A percentile compares a stretch with the other conserved stretches of the same genome.
phyloP scores from a whole-genome alignment of 225 moss, liverwort and hornwort genomes.

The Anthoceros angustus region DNA sequence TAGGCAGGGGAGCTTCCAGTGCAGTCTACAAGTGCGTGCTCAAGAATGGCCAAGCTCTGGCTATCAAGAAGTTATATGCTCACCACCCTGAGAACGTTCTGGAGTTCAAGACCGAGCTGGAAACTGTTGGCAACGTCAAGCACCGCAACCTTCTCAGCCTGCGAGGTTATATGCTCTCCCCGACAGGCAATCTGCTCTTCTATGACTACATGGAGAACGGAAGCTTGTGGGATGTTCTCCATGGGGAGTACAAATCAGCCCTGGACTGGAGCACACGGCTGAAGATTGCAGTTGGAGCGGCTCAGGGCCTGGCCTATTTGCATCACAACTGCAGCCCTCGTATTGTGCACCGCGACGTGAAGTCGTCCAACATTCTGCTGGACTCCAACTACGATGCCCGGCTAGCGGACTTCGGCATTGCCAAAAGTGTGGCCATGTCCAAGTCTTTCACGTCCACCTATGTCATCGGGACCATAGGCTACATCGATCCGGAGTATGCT shows the following conservation, averaged over 20 bases:
- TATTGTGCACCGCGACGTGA: slow-evolving; percentile 83
- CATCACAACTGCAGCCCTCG: slow-evolving; percentile 84
- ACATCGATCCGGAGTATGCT: slow-evolving; percentile 93
- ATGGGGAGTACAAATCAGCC: slow-evolving; percentile 18
- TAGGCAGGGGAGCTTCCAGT: slow-evolving; percentile 74
- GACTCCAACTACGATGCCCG: slow-evolving; percentile 68
- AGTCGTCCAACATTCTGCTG: slow-evolving; percentile 70
- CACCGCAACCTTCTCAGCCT: slow-evolving; percentile 77
- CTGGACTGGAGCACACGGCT: slow-evolving; percentile 71
- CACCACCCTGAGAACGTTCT: slow-evolving; percentile 59
- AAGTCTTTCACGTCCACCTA: slow-evolving; percentile 73
- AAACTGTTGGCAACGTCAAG: slow-evolving; percentile 73
- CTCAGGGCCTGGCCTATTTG: slow-evolving; percentile 81
- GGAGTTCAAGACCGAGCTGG: slow-evolving; percentile 75
- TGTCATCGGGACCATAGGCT: slow-evolving; percentile 82
- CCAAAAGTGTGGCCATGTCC: slow-evolving; percentile 62
- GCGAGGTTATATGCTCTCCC: slow-evolving; percentile 68
- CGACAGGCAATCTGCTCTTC: slow-evolving; percentile 74
- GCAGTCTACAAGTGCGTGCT: slow-evolving; percentile 70
- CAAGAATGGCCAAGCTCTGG: slow-evolving; percentile 72
- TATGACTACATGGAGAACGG: slow-evolving; percentile 95
- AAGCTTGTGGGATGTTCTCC: slow-evolving; percentile 67
- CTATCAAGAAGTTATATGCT: slow-evolving; percentile 78
- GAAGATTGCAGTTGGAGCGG: slow-evolving; percentile 69
- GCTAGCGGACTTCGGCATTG: slow-evolving; percentile 86